Conservation (phyloP, 768 basidiomycete species). For the Leucocoprinus leucothites region DNA sequence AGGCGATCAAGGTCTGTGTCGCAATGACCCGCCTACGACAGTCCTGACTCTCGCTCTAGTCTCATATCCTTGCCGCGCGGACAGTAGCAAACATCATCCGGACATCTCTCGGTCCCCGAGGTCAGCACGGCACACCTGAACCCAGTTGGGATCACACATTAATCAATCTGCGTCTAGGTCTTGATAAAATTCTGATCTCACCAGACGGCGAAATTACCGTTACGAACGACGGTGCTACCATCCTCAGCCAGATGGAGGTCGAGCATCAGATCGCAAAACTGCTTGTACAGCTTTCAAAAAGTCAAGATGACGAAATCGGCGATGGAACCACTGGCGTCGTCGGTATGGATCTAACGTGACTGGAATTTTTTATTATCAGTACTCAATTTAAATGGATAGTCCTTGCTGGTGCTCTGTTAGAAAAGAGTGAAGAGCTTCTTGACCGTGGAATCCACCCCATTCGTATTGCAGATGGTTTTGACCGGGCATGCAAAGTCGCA, state of each 20-base stretch:
- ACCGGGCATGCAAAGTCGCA: constrained; percentile 88
- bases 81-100: constrained; percentile 94
- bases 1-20: constrained; percentile 84
- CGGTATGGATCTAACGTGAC: constrained; percentile 54
- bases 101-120: constrained; percentile 93
- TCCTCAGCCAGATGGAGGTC: constrained; percentile 97
- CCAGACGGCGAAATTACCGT: constrained; percentile 99
- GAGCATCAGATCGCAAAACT: constrained; percentile 99
- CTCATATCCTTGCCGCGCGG: constrained; percentile 93
- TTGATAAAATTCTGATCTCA: constrained; percentile 93
- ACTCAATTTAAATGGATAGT: constrained; percentile 43
- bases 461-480: constrained; percentile 98
- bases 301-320: constrained; percentile 99
- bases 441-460: constrained; percentile 99
- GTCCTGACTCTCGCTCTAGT: constrained; percentile 37
- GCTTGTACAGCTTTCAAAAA: constrained; percentile 93
- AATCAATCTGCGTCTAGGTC: constrained; percentile 45
- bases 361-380: not conserved
- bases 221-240: constrained; percentile 98
- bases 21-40: constrained; percentile 7
- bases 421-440: constrained; percentile 93
- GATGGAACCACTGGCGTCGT: constrained; percentile 99
- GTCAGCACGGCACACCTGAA: constrained; percentile 31
- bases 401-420: constrained; percentile 94
- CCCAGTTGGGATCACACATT: constrained; percentile 6